Conservation (phyloP, 129 eudicot genomes). For the Tanacetum coccineum region DNA sequence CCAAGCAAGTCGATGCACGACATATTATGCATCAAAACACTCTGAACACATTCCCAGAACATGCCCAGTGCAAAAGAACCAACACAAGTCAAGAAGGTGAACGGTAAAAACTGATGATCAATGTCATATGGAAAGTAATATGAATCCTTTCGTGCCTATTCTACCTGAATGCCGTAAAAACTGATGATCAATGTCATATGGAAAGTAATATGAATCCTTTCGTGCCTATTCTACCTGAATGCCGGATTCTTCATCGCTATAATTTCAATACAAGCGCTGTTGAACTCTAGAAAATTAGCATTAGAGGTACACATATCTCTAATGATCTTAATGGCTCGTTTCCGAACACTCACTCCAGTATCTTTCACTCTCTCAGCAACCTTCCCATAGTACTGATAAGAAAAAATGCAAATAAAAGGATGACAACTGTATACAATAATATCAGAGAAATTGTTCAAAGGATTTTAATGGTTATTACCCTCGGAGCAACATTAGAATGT, state of each 20-base stretch:
- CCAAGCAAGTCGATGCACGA: no score
- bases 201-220: no score
- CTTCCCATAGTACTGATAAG: conserved; percentile 81
- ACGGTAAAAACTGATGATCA: neutral
- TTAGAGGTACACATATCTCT: conserved; percentile 92
- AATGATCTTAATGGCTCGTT: conserved; percentile 94
- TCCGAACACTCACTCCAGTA: conserved; percentile 95
- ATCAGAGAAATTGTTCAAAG: conserved; percentile 2
- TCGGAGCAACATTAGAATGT: conserved; percentile 93
- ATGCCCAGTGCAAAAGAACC: no score
- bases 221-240: no score
- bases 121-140: neutral
- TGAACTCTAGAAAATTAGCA: conserved; percentile 57
- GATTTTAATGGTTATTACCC: conserved; percentile 40
- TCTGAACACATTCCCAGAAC: no score
- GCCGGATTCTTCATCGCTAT: conserved; percentile 96
- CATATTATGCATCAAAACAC: no score
- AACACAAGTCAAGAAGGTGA: neutral
- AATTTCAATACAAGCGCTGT: conserved; percentile 87
- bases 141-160: conserved; percentile 6
- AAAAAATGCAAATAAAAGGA: conserved; percentile 18
- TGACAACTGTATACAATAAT: neutral
- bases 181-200: no score
- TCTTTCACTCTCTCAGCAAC: conserved; percentile 96
- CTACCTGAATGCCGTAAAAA: no score